Conservation (phyloP, 768 basidiomycete species). For the Tulasnella sp. region DNA sequence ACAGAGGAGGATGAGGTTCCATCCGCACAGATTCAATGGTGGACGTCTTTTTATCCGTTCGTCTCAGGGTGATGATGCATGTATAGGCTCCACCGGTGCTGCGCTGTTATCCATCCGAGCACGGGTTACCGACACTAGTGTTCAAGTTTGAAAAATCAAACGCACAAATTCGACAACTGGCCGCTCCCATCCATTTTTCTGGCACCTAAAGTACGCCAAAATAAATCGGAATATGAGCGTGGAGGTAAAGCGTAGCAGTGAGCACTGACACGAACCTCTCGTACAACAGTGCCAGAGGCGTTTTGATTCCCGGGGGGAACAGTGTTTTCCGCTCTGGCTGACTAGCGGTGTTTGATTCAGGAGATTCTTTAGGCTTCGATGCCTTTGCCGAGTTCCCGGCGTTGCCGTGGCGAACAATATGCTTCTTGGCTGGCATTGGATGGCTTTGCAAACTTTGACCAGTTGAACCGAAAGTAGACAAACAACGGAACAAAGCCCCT, state of each 20-base stretch:
- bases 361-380: slow-evolving; percentile 41
- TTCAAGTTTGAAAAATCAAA: not conserved
- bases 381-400: slow-evolving; percentile 82
- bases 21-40: slow-evolving; percentile 70
- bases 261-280: slow-evolving; percentile 59
- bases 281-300: slow-evolving; percentile 73
- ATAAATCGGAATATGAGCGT: no score
- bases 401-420: slow-evolving; percentile 62
- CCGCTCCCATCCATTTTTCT: slow-evolving; percentile 88
- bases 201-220: slow-evolving; percentile 58
- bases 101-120: slow-evolving; percentile 34
- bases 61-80: slow-evolving; percentile 69
- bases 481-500: not conserved
- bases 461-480: not conserved
- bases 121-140: not conserved
- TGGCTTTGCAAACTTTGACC: no score
- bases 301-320: slow-evolving; percentile 85
- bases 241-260: not conserved
- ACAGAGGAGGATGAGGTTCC: slow-evolving; percentile 72
- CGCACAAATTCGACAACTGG: slow-evolving; percentile 75
- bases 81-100: slow-evolving; percentile 44
- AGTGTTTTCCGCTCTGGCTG: slow-evolving; percentile 50
- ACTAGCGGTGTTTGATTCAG: slow-evolving; percentile 48
- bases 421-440: slow-evolving; percentile 24
- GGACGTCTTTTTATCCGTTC: slow-evolving; percentile 71